phyloP scores from a whole-genome alignment of 2,329 filamentous ascomycete genomes.

The Aspergillus phoenicis region DNA sequence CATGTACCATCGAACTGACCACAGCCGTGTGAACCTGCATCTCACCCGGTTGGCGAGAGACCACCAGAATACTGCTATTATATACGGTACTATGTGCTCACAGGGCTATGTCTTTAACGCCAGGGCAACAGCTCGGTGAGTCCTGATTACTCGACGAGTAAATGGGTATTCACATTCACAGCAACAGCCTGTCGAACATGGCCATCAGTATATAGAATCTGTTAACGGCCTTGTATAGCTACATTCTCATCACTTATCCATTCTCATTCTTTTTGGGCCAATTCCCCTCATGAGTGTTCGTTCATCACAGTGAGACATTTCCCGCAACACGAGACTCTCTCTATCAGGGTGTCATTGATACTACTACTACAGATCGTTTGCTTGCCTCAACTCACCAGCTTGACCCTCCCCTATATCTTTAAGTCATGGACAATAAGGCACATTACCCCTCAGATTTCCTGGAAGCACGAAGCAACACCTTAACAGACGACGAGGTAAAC shows the following conservation, averaged over 20 bases:
- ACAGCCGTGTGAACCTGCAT: neutral
- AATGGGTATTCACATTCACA: no score
- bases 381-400: no score
- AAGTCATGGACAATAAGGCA: slow-evolving; percentile 24
- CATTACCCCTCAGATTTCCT: slow-evolving; percentile 31
- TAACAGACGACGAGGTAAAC: slow-evolving; percentile 25
- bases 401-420: no score
- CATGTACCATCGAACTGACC: neutral
- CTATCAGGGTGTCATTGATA: neutral
- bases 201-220: no score
- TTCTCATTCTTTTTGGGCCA: neutral
- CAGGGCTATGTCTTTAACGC: no score
- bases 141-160: no score
- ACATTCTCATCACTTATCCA: neutral
- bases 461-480: slow-evolving; percentile 25
- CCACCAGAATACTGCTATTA: no score
- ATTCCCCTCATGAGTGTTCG: neutral
- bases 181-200: no score
- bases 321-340: neutral
- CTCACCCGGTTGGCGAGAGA: neutral
- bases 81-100: no score
- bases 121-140: no score
- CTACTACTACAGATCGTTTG: no score
- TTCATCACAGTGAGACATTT: neutral
- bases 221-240: neutral